phyloP scores from a whole-genome alignment of 176 grass and related monocot species.

The Oryza rufipogon region DNA sequence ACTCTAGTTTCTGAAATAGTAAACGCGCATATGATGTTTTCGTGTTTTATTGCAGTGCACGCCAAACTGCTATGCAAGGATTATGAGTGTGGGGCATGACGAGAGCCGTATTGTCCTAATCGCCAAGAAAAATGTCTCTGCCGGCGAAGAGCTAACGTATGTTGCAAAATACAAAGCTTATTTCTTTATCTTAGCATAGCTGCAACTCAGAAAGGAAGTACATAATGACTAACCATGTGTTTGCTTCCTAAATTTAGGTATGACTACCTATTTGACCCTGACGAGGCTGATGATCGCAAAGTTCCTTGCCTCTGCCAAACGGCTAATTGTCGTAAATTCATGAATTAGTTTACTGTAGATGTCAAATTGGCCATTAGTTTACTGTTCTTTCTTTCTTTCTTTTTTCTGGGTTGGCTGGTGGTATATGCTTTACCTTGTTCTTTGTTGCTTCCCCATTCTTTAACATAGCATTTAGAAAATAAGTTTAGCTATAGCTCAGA shows the following conservation, averaged over 20 bases:
- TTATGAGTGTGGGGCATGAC: conserved; percentile 97
- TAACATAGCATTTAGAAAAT: conserved; percentile 47
- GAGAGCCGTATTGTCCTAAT: conserved; percentile 96
- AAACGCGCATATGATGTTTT: conserved; percentile 9
- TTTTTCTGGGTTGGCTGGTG: conserved; percentile 32
- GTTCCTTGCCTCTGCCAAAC: conserved; percentile 93
- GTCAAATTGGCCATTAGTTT: conserved; percentile 30
- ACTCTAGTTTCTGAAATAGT: conserved; percentile 24
- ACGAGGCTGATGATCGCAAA: conserved; percentile 93
- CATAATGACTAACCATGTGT: conserved; percentile 28
- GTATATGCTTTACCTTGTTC: conserved; percentile 43
- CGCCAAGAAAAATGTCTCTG: conserved; percentile 84
- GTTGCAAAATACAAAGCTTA: conserved; percentile 2
- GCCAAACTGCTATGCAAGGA: conserved; percentile 97
- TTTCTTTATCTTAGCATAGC: conserved; percentile 21
- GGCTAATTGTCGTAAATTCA: conserved; percentile 89
- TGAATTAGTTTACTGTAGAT: conserved; percentile 80
- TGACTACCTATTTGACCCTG: conserved; percentile 96
- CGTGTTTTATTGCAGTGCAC: conserved; percentile 65
- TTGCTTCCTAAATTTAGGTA: conserved; percentile 59
- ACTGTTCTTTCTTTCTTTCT: not conserved
- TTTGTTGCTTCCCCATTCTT: conserved; percentile 24
- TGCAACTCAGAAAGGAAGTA: not conserved
- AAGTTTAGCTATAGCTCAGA: conserved; percentile 48
- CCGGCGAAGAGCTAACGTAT: conserved; percentile 95